Conservation (phyloP, 176 grass and related monocot genomes). For the Bromus sterilis region DNA sequence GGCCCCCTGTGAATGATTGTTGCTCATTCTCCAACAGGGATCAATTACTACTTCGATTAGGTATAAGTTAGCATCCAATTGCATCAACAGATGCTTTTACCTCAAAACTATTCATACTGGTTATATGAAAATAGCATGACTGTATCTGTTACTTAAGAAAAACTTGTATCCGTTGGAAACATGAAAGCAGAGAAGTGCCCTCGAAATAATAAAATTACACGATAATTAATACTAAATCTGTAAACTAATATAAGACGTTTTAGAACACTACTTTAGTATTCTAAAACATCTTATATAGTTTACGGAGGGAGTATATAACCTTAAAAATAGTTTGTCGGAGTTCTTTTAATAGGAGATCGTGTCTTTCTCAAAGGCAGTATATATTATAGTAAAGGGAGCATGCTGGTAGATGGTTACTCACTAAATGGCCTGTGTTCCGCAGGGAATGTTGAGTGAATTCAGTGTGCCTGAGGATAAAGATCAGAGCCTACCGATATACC, state of each 20-base stretch:
- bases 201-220: neutral
- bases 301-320: neutral
- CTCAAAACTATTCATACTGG: neutral
- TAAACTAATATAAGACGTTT: too few relatives aligned
- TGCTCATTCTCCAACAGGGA: too few relatives aligned
- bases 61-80: neutral
- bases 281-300: too few relatives aligned
- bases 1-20: too few relatives aligned
- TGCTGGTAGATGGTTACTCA: slow-evolving; percentile 4
- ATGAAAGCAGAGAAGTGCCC: neutral
- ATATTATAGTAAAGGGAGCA: neutral
- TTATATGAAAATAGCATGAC: neutral
- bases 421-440: neutral
- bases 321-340: neutral
- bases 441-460: slow-evolving; percentile 82
- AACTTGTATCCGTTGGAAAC: neutral
- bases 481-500: slow-evolving; percentile 23
- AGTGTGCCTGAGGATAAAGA: slow-evolving; percentile 50
- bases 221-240: neutral
- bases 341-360: neutral
- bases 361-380: neutral
- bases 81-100: neutral
- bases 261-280: too few relatives aligned
- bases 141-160: too few relatives aligned
- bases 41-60: neutral